These are phyloP conservation scores for Ambrosia hybrid DNA, from an alignment of 140 eudicot genomes.

Conservation along the genomic window DNA sequence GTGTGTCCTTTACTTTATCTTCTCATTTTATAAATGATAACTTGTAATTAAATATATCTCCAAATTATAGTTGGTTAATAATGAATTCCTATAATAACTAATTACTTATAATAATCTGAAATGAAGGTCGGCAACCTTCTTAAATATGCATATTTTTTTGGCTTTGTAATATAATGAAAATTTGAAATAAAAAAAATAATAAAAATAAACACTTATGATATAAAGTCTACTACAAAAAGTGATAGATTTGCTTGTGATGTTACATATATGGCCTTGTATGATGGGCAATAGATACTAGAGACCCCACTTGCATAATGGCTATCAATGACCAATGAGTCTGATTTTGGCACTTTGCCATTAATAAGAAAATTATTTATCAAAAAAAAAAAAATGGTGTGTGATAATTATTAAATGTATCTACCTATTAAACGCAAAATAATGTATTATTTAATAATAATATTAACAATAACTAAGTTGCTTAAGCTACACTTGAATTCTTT, in stretches of 20 bases:
- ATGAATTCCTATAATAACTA: neutral
- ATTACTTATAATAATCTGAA: neutral
- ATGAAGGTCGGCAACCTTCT: neutral
- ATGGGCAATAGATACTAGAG: conserved; percentile 4
- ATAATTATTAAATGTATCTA: conserved; percentile 2
- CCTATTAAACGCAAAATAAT: neutral
- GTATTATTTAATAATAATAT: neutral
- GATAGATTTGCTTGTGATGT: neutral
- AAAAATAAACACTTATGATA: neutral
- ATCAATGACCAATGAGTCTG: conserved; percentile 10
- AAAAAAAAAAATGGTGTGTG: neutral
- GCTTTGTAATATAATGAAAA: neutral
- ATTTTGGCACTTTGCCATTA: conserved; percentile 18
- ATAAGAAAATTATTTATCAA: neutral
- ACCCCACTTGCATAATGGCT: conserved; percentile 24
- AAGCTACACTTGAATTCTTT: neutral
- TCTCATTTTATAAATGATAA: neutral
- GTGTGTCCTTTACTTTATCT: neutral
- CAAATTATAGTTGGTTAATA: neutral
- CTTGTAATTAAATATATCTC: neutral
- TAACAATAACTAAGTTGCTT: neutral
- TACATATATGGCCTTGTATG: conserved; percentile 19
- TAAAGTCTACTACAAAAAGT: neutral
- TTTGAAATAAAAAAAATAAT: neutral
- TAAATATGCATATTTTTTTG: too few relatives aligned